Conservation (phyloP, 345 rosid species). For the Leavenworthia alabamica region DNA sequence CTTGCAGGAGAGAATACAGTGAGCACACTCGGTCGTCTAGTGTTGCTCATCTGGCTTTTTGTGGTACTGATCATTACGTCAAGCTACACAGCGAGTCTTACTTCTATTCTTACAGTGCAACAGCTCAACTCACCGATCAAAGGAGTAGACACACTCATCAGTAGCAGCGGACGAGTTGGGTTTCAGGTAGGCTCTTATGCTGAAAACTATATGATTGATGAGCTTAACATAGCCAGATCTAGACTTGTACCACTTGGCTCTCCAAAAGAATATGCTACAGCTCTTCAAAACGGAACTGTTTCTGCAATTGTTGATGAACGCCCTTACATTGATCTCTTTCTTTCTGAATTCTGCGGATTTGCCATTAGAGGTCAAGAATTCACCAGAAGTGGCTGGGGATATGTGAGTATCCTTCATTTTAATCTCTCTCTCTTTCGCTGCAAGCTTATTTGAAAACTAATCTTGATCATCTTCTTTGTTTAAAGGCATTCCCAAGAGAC, state of each 20-base stretch:
- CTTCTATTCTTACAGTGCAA: conserved; percentile 82
- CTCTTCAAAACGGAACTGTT: conserved; percentile 65
- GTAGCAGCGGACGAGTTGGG: conserved; percentile 47
- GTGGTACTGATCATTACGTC: conserved; percentile 77
- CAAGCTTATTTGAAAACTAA: not conserved
- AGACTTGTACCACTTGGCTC: conserved; percentile 78
- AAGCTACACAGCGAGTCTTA: conserved; percentile 97
- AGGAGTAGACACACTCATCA: conserved; percentile 70
- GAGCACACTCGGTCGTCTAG: conserved; percentile 77
- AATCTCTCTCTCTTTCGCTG: not conserved
- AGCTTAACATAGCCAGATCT: conserved; percentile 60
- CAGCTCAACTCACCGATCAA: conserved; percentile 83
- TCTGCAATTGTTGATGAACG: conserved; percentile 79
- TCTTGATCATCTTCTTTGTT: conserved; percentile 2
- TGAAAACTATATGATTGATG: conserved; percentile 63
- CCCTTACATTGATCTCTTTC: conserved; percentile 72
- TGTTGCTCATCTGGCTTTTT: conserved; percentile 83
- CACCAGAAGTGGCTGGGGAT: conserved; percentile 87
- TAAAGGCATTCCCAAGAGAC: conserved; percentile 81
- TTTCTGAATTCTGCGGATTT: conserved; percentile 58
- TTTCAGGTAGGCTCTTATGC: conserved; percentile 84
- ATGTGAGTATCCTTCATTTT: conserved; percentile 48
- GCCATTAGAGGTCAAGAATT: conserved; percentile 76
- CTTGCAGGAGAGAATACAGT: conserved; percentile 77
- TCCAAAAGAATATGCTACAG: conserved; percentile 63